Base-by-base conservation (phyloP, 2,329 filamentous ascomycete genomes). In the Cyphellophora attinorum region DNA sequence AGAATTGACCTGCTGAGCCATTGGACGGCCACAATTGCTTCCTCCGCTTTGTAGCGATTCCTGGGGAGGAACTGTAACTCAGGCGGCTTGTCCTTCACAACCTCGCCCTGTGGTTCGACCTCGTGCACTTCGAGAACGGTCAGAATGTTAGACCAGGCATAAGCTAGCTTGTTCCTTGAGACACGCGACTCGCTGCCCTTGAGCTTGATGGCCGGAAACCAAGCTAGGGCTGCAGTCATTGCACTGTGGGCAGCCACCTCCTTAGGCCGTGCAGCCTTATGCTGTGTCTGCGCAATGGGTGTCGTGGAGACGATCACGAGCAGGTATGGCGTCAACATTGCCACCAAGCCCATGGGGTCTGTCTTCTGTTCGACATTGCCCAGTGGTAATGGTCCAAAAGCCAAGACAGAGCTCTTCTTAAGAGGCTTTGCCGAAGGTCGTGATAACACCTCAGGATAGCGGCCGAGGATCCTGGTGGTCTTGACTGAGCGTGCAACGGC, bases 91-190 rank as follows among this genome's bases (percentile, higher is more conserved):
- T 89, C 81, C 42, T 76, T 78, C 46, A 85, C 78, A 11, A 76
- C 72, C 1, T 71, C 55, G 15, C 67, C 61, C 4, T 65, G 57
- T 6, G 59, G 60, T 13, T 71, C 70, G 10, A 79, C 66, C 47
- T 91, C 81, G 33, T 89, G 79, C 8, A 96, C 76, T 44, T 98
- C 91, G 15, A 98, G 64, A 4, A 98, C 79, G 0, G 88, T 96
- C 45, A 98, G 64, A n/a, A 96, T 77, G 51, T 96, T 96, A 2
- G 91, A 96, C 91, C 91, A 98, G 58, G 88, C 95, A 61, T 98
- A 98, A 1, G 85, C 89, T 12, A 98, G 71, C 57, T 98, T 96
- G 5, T 78, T 73, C 49, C 77, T 81, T 4, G 76, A 77, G 1
- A 74, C 76, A 30, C 73, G 68, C 2, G 74, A 65, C 42, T 85